These are phyloP conservation scores for Elongisporangium undulatum DNA, from an alignment of 352 stramenopile species.

Conservation along the genomic window DNA sequence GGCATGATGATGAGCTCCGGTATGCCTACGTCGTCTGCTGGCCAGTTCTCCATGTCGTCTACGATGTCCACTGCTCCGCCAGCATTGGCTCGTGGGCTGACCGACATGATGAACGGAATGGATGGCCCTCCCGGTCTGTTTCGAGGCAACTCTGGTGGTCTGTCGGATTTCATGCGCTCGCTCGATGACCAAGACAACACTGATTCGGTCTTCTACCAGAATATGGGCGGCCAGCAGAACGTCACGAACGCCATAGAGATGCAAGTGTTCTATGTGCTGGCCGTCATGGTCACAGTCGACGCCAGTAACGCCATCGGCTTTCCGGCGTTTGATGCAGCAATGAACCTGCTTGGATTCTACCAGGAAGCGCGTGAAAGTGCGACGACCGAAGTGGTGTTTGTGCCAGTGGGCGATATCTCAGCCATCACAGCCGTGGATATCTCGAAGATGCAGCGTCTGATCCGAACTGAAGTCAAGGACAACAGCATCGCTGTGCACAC, in stretches of 20 bases:
- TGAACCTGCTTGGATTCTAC: slow-evolving; percentile 81
- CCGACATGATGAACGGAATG: slow-evolving; percentile 66
- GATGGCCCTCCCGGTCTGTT: slow-evolving; percentile 68
- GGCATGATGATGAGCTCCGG: slow-evolving; percentile 69
- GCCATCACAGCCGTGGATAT: slow-evolving; percentile 73
- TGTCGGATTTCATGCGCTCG: slow-evolving; percentile 78
- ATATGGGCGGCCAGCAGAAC: slow-evolving; percentile 29
- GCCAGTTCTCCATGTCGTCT: slow-evolving; percentile 48
- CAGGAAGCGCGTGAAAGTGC: slow-evolving; percentile 67
- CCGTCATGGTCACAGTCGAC: slow-evolving; percentile 70
- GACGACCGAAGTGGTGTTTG: slow-evolving; percentile 79
- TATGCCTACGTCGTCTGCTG: slow-evolving; percentile 32
- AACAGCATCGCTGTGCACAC: slow-evolving; percentile 71
- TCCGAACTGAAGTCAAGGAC: slow-evolving; percentile 66
- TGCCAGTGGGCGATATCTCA: slow-evolving; percentile 67
- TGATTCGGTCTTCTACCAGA: slow-evolving; percentile 65
- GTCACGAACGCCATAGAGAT: slow-evolving; percentile 71
- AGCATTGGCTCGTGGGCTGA: slow-evolving; percentile 28
- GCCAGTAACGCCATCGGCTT: slow-evolving; percentile 71
- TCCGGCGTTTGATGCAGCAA: slow-evolving; percentile 60
- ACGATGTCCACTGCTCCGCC: slow-evolving; percentile 29
- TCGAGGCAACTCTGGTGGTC: slow-evolving; percentile 65
- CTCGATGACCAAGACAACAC: slow-evolving; percentile 62
- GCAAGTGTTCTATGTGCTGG: slow-evolving; percentile 79
- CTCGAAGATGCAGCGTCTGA: slow-evolving; percentile 53